Base-by-base conservation (phyloP, 768 basidiomycete species). In the Amyloporia xantha region DNA sequence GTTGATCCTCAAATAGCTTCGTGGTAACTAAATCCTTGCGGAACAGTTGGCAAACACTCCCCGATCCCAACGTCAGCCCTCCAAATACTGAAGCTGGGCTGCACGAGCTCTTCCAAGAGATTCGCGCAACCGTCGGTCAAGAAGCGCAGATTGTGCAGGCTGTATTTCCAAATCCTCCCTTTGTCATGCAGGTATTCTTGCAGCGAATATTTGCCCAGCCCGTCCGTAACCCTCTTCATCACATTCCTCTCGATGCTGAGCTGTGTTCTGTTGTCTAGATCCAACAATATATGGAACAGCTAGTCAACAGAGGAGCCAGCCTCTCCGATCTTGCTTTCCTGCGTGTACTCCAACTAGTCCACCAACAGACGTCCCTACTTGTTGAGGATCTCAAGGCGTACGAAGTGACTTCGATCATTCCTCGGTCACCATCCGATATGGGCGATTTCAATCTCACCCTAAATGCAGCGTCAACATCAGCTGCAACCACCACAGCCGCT, bases 141-240 rank as follows among this genome's bases (percentile, higher is more conserved):
- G 96, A 99, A 67, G 86, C 91, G 0, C 92, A 97, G 62, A 99
- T 99, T 45, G 94, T 99, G 24, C 94, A 96, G 64, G 95, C 93
- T 2, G 96, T 99, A 11, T 99, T 99, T 65, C 96, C 96, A 1
- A 92, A 95, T 58, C 95, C 96, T 7, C 81, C 87, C 15, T 80
- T 91, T 13, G 96, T 99, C 3, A 94, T 98, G 91, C 92, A 96
- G 64, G 94, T 97, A 13, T 98, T 99, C 67, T 65, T 99, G 36
- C 96, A 97, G 60, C 77, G 96, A 27, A 91, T 99, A 1, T 99
- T 99, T 68, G 95, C 94, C 2, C 96, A 97, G 73, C 91, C 92
- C 41, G 93, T 94, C 66, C 56, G 88, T 70, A 2, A 4, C 23
- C 53, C 33, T 49, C 47, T 25, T 19, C 20, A 35, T 10, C 9